Conservation (phyloP, 192 early-diverging fungal genomes). For the Gigaspora rosea region DNA sequence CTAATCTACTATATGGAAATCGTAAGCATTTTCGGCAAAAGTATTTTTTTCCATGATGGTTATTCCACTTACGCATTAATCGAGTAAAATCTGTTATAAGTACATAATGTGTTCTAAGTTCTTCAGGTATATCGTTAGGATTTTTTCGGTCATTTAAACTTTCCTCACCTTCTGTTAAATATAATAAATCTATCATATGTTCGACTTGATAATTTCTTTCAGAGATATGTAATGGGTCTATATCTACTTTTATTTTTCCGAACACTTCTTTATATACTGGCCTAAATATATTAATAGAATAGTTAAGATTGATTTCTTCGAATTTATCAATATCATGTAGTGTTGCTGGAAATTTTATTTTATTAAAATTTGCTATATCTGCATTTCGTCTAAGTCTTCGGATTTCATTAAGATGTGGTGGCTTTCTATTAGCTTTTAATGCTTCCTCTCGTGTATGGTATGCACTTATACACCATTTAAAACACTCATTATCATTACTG, state of each 20-base stretch:
- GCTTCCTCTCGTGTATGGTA: background rate
- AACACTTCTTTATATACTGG: background rate
- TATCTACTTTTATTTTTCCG: background rate
- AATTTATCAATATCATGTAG: constrained; percentile 11
- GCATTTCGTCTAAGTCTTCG: background rate
- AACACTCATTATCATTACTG: constrained; percentile 8
- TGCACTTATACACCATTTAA: background rate
- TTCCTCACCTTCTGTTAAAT: constrained; percentile 21
- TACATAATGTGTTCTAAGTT: background rate
- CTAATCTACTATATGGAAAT: constrained; percentile 1
- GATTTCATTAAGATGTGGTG: background rate
- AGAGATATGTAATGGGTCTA: background rate
- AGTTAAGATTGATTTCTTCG: constrained; percentile 4
- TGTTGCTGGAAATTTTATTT: constrained; percentile 3
- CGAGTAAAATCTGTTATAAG: background rate
- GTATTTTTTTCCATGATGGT: background rate
- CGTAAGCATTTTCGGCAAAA: constrained; percentile 6
- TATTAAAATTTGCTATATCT: background rate
- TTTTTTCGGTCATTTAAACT: constrained; percentile 6
- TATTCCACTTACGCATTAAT: constrained; percentile 27
- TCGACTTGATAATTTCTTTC: constrained; percentile 12
- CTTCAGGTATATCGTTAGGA: constrained; percentile 4
- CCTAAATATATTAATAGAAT: constrained; percentile 20
- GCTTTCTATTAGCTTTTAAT: background rate
- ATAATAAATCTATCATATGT: constrained; percentile 10